A percentile compares a stretch with the other conserved stretches of the same genome.
These are phyloP conservation scores for Colletotrichum euphorbiae DNA, from an alignment of 2,329 filamentous ascomycete genomes.

Conservation along the genomic window DNA sequence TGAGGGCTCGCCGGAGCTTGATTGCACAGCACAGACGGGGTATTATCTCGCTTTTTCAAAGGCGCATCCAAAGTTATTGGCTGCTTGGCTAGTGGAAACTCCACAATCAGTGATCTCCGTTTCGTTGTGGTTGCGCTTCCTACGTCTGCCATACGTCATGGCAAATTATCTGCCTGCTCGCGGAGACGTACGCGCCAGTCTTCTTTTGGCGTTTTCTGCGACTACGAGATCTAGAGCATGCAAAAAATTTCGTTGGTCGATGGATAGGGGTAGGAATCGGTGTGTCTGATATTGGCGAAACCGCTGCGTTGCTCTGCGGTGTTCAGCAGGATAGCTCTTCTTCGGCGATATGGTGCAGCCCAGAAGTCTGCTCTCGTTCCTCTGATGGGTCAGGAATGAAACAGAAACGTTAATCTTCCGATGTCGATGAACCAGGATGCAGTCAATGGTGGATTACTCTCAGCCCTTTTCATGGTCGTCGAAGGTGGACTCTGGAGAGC, in stretches of 20 bases:
- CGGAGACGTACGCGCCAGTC: slow-evolving; percentile 15
- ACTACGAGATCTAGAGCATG: slow-evolving; percentile 22
- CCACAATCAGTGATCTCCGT: background rate
- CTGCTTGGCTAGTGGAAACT: background rate
- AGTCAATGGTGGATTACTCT: slow-evolving; percentile 39
- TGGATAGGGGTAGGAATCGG: background rate
- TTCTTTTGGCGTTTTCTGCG: slow-evolving; percentile 17
- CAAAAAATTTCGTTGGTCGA: background rate
- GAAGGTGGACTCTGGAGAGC: slow-evolving; percentile 15
- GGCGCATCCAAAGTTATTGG: background rate
- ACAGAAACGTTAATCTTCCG: slow-evolving; percentile 40
- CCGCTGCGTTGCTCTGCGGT: background rate
- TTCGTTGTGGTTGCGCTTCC: background rate
- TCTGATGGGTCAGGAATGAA: slow-evolving; percentile 38
- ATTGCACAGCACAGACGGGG: background rate
- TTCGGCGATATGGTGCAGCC: slow-evolving; percentile 12
- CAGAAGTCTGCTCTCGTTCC: slow-evolving; percentile 30
- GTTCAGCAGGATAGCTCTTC: background rate
- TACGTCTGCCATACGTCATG: background rate
- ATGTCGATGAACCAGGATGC: slow-evolving; percentile 37
- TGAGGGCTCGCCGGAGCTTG: background rate
- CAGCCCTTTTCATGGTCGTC: slow-evolving; percentile 28
- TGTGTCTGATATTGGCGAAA: slow-evolving; percentile 1
- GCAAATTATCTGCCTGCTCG: slow-evolving; percentile 8
- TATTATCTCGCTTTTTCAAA: background rate